Base-by-base conservation (phyloP, 768 basidiomycete genomes). In the Trichaptum fuscoviolaceum region DNA sequence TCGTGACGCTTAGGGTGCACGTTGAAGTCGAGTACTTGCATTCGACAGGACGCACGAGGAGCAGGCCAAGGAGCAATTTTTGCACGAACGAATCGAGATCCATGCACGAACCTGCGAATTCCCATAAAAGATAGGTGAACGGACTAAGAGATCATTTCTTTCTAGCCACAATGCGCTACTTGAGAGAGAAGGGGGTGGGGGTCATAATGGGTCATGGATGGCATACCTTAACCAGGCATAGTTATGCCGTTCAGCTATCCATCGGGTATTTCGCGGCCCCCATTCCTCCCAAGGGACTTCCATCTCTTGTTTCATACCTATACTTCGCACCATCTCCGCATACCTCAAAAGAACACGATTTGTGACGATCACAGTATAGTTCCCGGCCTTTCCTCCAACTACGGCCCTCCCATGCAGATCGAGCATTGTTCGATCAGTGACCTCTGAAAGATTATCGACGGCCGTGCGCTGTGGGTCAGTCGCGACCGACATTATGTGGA, bases 221-320 rank as follows among this genome's bases (percentile, higher is more conserved):
- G 60, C 9, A 66, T 59, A 80, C 79, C 80, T 74, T 35, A 81
- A 69, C 83, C 82, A 83, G 58, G 77, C 74, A 68, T 79, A 81
- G 27, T 66, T 67, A 1, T 66, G 70, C 9, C 67, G 52, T 8
- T 75, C 72, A 15, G 70, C 68, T 12, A 80, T 24, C 65, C 78
- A 73, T 7, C 82, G 71, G 62, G 81, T 74, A 10, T 77, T 67
- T 5, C 62, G 61, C 2, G 69, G 76, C 6, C 81, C 82, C 82
- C 82, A 83, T 26, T 71, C 72, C 1, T 70, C 67, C 82, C 82
- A 83, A 0, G 68, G 70, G 24, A 77, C 67, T 57, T 34, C 26
- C 57, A 17, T 12, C 52, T n/a, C 58, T 68, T 20, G 26, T 17
- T 1, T 65, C 24, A 35, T 52, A 27, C 3, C 36, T 24, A 12